Percentiles rank a stretch among this genome's conserved stretches.
phyloP scores from a whole-genome alignment of 2,329 filamentous ascomycete genomes.

The Coniella vitis region DNA sequence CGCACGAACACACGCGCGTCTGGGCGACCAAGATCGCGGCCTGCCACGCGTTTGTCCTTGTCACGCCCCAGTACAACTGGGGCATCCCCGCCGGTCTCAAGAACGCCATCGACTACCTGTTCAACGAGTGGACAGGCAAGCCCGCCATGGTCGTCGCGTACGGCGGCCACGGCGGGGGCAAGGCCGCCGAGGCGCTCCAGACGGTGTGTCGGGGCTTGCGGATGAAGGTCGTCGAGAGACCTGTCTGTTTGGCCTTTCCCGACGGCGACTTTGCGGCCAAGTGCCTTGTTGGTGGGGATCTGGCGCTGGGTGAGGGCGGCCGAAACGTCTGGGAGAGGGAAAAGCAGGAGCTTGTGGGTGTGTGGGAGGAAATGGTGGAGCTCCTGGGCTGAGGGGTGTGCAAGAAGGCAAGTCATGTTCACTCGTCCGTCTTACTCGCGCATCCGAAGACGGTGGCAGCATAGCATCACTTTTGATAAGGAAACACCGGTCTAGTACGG shows the following conservation, averaged over 20 bases:
- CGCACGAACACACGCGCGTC: slow-evolving; percentile 27
- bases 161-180: slow-evolving; percentile 32
- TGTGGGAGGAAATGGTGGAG: slow-evolving; percentile 18
- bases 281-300: slow-evolving; percentile 13
- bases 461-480: no score
- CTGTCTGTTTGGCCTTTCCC: slow-evolving; percentile 22
- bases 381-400: slow-evolving; percentile 1
- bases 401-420: no score
- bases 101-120: slow-evolving; percentile 47
- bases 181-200: slow-evolving; percentile 21
- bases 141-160: slow-evolving; percentile 41
- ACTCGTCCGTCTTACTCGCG: no score
- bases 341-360: slow-evolving; percentile 14
- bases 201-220: slow-evolving; percentile 19
- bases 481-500: no score
- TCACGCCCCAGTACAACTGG: slow-evolving; percentile 38
- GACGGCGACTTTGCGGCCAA: slow-evolving; percentile 5
- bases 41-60: slow-evolving; percentile 27
- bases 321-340: slow-evolving; percentile 15
- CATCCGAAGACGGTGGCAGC: no score
- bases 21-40: slow-evolving; percentile 27
- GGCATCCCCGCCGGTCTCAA: slow-evolving; percentile 40
- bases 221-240: slow-evolving; percentile 20
- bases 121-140: slow-evolving; percentile 42
- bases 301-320: slow-evolving; percentile 13